phyloP scores from a whole-genome alignment of 164 flowering plant genomes.

The Tinospora cordifolia region DNA sequence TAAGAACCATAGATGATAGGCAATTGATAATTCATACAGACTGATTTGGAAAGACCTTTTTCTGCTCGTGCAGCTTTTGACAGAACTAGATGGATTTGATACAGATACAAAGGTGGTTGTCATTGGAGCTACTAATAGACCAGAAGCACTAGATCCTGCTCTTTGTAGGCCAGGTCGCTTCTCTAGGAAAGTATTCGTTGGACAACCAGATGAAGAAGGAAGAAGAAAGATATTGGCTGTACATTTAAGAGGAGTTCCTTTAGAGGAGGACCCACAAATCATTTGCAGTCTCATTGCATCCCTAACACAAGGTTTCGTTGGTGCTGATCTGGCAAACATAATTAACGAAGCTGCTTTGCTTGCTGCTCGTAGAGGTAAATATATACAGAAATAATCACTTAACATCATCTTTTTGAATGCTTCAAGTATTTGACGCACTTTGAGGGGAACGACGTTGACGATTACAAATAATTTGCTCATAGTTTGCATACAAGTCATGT shows the following conservation, averaged over 20 bases:
- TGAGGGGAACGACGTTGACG: too few species aligned
- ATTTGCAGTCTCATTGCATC: slow-evolving; percentile 80
- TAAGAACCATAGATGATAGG: neutral
- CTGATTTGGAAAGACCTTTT: neutral
- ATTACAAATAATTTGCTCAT: too few species aligned
- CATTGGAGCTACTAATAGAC: slow-evolving; percentile 90
- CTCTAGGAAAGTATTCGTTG: slow-evolving; percentile 88
- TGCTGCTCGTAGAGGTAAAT: slow-evolving; percentile 93
- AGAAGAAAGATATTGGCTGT: slow-evolving; percentile 80
- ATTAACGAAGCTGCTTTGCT: slow-evolving; percentile 93
- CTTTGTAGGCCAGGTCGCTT: slow-evolving; percentile 97
- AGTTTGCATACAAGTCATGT: too few species aligned
- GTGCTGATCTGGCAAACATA: slow-evolving; percentile 97
- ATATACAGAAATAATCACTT: neutral
- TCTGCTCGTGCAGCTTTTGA: slow-evolving; percentile 53
- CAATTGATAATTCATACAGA: neutral
- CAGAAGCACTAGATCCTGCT: slow-evolving; percentile 93
- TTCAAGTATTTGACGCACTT: neutral
- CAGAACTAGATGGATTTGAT: slow-evolving; percentile 99
- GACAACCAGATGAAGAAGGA: slow-evolving; percentile 90
- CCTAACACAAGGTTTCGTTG: slow-evolving; percentile 83
- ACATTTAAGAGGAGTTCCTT: slow-evolving; percentile 80
- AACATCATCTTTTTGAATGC: slow-evolving; percentile 1
- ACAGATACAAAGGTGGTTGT: slow-evolving; percentile 82
- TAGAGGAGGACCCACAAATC: slow-evolving; percentile 63